A percentile compares a stretch with the other conserved stretches of the same genome.
Conservation (phyloP, 352 stramenopile genomes). For the Elongisporangium prolatum region DNA sequence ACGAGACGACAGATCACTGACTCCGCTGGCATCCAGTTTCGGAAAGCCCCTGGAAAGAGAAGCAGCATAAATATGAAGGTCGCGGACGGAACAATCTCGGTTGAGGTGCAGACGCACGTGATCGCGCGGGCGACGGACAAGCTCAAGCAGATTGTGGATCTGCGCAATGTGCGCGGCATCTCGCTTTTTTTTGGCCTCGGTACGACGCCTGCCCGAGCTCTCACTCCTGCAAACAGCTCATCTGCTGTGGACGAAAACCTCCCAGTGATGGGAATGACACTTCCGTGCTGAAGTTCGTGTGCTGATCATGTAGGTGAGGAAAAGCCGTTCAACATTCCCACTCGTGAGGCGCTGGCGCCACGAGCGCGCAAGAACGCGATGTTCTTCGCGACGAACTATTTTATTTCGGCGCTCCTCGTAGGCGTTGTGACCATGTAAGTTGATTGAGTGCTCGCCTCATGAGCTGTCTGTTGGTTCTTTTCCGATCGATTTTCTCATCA, state of each 20-base stretch:
- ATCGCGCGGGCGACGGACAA: slow-evolving; percentile 66
- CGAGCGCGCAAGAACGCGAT: slow-evolving; percentile 75
- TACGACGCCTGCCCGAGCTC: slow-evolving; percentile 8
- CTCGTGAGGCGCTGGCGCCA: slow-evolving; percentile 48
- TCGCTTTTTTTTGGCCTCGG: slow-evolving; percentile 78
- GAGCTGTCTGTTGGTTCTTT: slow-evolving; percentile 3
- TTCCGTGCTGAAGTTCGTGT: not conserved
- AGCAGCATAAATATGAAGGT: slow-evolving; percentile 38
- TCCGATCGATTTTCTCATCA: not conserved
- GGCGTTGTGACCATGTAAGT: slow-evolving; percentile 81
- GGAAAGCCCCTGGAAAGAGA: slow-evolving; percentile 4
- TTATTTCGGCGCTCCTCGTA: slow-evolving; percentile 66
- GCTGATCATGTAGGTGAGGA: slow-evolving; percentile 47
- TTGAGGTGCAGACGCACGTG: slow-evolving; percentile 58
- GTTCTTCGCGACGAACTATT: slow-evolving; percentile 86
- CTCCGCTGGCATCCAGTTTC: slow-evolving; percentile 11
- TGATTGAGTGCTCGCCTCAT: not conserved
- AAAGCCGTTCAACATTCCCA: slow-evolving; percentile 82
- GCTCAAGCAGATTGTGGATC: slow-evolving; percentile 55
- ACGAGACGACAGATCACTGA: slow-evolving; percentile 11
- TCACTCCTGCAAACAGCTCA: not conserved
- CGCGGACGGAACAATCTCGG: slow-evolving; percentile 63
- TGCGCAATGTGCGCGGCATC: slow-evolving; percentile 78
- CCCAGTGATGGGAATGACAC: not conserved
- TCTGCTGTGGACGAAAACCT: not conserved